Percentiles rank a stretch among this genome's conserved stretches.
These are phyloP conservation scores for Leccinum subgranulosum DNA, from an alignment of 768 basidiomycete species.

Conservation along the genomic window DNA sequence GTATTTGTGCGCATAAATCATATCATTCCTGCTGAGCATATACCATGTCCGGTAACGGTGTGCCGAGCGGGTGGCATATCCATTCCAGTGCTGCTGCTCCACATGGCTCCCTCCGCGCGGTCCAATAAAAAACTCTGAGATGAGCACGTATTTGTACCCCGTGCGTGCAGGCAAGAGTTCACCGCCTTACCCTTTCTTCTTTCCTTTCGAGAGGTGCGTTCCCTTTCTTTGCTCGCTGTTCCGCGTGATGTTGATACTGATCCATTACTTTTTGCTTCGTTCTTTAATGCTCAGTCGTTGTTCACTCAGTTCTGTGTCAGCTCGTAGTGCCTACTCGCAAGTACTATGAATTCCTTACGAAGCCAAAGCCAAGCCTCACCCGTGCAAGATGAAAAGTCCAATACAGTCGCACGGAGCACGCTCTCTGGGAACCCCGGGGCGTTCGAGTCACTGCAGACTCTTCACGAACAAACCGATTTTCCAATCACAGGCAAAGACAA, in stretches of 20 bases:
- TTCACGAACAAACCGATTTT: conserved; percentile 3
- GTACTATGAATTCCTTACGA: background rate
- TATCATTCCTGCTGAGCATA: background rate
- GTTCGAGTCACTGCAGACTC: background rate
- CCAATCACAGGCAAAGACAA: background rate
- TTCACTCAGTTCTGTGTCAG: too few species aligned
- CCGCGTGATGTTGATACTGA: background rate
- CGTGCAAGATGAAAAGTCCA: background rate
- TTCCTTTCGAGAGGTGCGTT: background rate
- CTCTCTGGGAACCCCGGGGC: background rate
- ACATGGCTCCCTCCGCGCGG: background rate
- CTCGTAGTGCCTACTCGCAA: background rate
- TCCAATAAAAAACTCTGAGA: background rate
- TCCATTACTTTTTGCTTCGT: background rate
- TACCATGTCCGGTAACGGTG: background rate
- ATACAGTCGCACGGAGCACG: background rate
- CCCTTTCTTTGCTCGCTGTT: background rate
- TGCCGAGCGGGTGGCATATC: background rate
- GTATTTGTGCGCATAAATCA: background rate
- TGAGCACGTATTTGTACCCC: background rate
- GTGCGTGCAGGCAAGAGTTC: background rate
- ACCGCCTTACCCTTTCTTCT: background rate
- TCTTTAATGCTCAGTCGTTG: background rate
- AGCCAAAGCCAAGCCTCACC: background rate
- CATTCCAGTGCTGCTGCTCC: background rate